Conservation (phyloP, 1,284 basidiomycete genomes). For the Trametes polyzona region DNA sequence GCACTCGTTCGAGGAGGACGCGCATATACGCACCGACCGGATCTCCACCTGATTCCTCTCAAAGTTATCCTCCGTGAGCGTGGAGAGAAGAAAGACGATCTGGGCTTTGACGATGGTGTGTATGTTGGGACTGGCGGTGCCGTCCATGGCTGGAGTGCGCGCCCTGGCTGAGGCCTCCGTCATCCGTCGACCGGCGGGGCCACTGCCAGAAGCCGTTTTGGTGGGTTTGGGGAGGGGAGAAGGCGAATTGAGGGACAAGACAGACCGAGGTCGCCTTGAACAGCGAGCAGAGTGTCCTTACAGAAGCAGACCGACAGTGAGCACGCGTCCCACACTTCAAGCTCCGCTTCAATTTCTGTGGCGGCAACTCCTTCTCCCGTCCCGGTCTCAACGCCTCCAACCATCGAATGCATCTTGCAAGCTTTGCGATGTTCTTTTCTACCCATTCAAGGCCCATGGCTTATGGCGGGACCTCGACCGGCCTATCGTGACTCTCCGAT, state of each 20-base stretch:
- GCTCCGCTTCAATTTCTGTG: constrained; percentile 30
- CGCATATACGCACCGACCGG: constrained; percentile 70
- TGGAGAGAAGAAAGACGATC: constrained; percentile 93
- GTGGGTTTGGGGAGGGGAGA: constrained; percentile 37
- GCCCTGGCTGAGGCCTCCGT: constrained; percentile 77
- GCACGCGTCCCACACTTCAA: constrained; percentile 28
- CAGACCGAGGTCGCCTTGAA: constrained; percentile 40
- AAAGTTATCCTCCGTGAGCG: constrained; percentile 93
- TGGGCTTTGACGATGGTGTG: constrained; percentile 85
- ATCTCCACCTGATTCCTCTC: constrained; percentile 91
- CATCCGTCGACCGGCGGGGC: constrained; percentile 72
- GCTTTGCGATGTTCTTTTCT: background rate
- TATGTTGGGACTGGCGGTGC: constrained; percentile 61
- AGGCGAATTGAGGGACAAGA: constrained; percentile 35
- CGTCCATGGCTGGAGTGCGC: constrained; percentile 61
- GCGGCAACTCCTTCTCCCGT: constrained; percentile 15
- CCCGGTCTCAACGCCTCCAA: constrained; percentile 13
- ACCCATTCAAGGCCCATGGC: no score
- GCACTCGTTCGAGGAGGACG: background rate
- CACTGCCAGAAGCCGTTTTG: constrained; percentile 78
- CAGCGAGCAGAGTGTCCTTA: constrained; percentile 36
- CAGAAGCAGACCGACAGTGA: constrained; percentile 24
- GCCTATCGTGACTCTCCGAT: no score
- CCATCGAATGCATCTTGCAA: background rate
- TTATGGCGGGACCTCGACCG: no score